Conservation (phyloP, 2,329 filamentous ascomycete species). For the Apiospora kogelbergensis region DNA sequence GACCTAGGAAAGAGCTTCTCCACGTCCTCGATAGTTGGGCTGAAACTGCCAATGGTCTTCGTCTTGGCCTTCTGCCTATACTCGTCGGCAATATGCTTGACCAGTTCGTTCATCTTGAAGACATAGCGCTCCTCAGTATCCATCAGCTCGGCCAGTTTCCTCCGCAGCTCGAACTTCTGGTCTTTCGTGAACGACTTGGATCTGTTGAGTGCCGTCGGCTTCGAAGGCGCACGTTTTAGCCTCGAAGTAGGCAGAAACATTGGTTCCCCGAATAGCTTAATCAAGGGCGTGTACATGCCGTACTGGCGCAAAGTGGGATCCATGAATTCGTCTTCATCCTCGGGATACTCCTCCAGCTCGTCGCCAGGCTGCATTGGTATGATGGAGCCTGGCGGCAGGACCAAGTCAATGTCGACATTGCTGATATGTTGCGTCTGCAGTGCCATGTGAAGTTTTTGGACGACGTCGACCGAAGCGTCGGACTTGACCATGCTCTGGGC, state of each 20-base stretch:
- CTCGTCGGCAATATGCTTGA: conserved; percentile 77
- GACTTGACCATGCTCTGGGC: conserved; percentile 82
- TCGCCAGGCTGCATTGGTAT: conserved; percentile 61
- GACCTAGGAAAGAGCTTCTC: conserved; percentile 79
- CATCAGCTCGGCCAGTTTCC: conserved; percentile 86
- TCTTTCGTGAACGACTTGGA: conserved; percentile 75
- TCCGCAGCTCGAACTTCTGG: conserved; percentile 80
- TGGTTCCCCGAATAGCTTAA: conserved; percentile 79
- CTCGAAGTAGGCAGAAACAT: conserved; percentile 85
- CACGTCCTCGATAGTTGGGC: conserved; percentile 70
- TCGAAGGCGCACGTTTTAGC: conserved; percentile 82
- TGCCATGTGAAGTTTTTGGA: conserved; percentile 71
- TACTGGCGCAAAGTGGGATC: conserved; percentile 69
- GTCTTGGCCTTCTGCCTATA: conserved; percentile 70
- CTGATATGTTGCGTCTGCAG: conserved; percentile 79
- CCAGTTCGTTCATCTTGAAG: conserved; percentile 78
- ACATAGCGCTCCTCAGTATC: conserved; percentile 96
- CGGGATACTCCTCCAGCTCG: conserved; percentile 53
- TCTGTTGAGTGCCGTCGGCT: conserved; percentile 76
- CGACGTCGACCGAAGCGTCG: conserved; percentile 72
- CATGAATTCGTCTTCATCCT: conserved; percentile 65
- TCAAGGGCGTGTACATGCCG: conserved; percentile 72
- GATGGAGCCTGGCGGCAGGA: conserved; percentile 78
- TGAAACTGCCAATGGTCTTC: conserved; percentile 60
- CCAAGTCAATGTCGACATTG: conserved; percentile 84